A percentile compares a stretch with the other conserved stretches of the same genome.
phyloP scores from a whole-genome alignment of 192 early-diverging fungal genomes.

The Podila minutissima region DNA sequence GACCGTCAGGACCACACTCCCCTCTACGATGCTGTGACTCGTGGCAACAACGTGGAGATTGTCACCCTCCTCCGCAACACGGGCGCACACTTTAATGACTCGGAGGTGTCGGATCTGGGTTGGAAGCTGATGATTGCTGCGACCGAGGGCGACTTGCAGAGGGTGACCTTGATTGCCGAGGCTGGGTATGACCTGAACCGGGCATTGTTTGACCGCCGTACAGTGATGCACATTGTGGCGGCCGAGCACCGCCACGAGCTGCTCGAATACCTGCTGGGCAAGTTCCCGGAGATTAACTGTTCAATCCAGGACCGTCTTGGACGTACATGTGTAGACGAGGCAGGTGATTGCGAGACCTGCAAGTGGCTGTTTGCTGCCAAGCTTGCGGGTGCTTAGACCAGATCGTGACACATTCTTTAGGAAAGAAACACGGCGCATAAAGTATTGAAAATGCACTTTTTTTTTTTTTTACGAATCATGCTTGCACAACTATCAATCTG shows the following conservation, averaged over 20 bases:
- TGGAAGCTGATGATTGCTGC: slow-evolving; percentile 55
- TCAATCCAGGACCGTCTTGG: slow-evolving; percentile 63
- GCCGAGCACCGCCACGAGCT: slow-evolving; percentile 54
- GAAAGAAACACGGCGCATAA: no score
- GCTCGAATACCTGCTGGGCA: slow-evolving; percentile 56
- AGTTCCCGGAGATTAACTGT: slow-evolving; percentile 54
- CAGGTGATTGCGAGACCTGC: slow-evolving; percentile 36
- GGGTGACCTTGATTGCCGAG: slow-evolving; percentile 42
- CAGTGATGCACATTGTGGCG: slow-evolving; percentile 74
- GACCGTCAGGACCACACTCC: slow-evolving; percentile 92
- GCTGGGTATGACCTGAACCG: slow-evolving; percentile 77
- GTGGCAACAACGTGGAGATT: slow-evolving; percentile 67
- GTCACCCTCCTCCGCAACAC: slow-evolving; percentile 76
- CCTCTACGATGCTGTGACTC: slow-evolving; percentile 81
- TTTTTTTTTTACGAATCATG: no score
- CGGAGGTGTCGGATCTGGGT: slow-evolving; percentile 79
- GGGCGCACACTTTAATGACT: slow-evolving; percentile 91
- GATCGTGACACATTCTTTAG: no score
- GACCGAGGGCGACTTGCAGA: slow-evolving; percentile 25
- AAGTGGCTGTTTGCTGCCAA: slow-evolving; percentile 8
- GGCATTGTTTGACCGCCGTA: slow-evolving; percentile 68
- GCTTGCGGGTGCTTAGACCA: no score
- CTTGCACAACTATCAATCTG: no score
- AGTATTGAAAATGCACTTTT: no score
- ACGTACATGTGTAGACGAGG: slow-evolving; percentile 64